Percentiles rank a stretch among this genome's conserved stretches.
Conservation (phyloP, 768 basidiomycete species). For the Boletellus sp. region DNA sequence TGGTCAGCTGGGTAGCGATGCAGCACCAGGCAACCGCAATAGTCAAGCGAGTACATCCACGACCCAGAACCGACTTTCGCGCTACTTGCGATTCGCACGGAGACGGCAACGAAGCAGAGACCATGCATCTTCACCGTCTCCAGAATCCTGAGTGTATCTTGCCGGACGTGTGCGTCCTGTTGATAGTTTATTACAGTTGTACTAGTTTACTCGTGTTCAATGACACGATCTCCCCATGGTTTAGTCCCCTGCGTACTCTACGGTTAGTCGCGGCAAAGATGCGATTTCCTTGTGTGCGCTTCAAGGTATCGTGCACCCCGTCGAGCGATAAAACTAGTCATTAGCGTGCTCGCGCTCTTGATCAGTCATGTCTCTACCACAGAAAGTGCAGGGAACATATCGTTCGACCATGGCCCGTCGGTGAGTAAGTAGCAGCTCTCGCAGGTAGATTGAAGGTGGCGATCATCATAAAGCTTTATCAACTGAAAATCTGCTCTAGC, state of each 20-base stretch:
- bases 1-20: slow-evolving; percentile 24
- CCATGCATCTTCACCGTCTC: slow-evolving; percentile 19
- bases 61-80: slow-evolving; percentile 47
- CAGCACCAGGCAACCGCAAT: slow-evolving; percentile 7
- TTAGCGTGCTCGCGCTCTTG: too few relatives aligned
- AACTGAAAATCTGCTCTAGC: neutral
- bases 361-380: too few relatives aligned
- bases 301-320: too few relatives aligned
- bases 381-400: too few relatives aligned
- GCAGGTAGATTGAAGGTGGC: neutral
- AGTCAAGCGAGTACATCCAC: slow-evolving; percentile 14
- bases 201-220: neutral
- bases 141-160: slow-evolving; percentile 8
- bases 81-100: slow-evolving; percentile 53
- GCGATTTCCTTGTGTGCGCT: too few relatives aligned
- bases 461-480: neutral
- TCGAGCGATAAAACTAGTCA: too few relatives aligned
- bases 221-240: neutral
- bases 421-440: too few relatives aligned
- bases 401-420: too few relatives aligned
- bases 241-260: neutral
- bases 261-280: too few relatives aligned
- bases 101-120: slow-evolving; percentile 43
- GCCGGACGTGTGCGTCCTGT: neutral
- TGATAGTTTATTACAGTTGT: neutral